Conservation (phyloP, 352 stramenopile species). For the Phytophthora syringae region DNA sequence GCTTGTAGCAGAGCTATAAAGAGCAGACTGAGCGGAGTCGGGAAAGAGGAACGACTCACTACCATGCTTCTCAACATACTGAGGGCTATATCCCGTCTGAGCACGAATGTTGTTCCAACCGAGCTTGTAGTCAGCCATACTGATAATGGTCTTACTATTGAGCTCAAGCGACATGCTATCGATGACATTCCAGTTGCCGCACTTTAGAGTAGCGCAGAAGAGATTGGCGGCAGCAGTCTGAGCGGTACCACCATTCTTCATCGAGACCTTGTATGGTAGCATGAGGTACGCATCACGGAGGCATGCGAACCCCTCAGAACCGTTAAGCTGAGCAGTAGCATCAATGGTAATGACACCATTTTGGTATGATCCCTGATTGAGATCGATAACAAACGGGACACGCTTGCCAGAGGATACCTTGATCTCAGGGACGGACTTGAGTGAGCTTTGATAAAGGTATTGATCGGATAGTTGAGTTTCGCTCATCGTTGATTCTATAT, state of each 20-base stretch:
- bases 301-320: slow-evolving; percentile 1
- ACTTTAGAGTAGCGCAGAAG: not conserved
- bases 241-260: slow-evolving; percentile 11
- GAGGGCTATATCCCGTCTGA: not conserved
- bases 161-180: slow-evolving; percentile 7
- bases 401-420: slow-evolving; percentile 10
- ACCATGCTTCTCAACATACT: not conserved
- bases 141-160: slow-evolving; percentile 7
- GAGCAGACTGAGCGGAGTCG: not conserved
- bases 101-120: slow-evolving; percentile 8
- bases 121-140: slow-evolving; percentile 10
- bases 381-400: slow-evolving; percentile 12
- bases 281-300: slow-evolving; percentile 25
- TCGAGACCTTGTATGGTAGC: slow-evolving; percentile 15
- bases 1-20: not conserved
- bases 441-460: slow-evolving; percentile 9
- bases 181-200: slow-evolving; percentile 2
- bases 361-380: slow-evolving; percentile 12
- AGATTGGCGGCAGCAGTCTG: not conserved
- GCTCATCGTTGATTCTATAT: slow-evolving; percentile 14
- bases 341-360: slow-evolving; percentile 23
- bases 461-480: slow-evolving; percentile 14
- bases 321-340: slow-evolving; percentile 11
- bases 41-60: not conserved
- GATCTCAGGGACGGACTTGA: slow-evolving; percentile 6